phyloP scores from a whole-genome alignment of 2,329 filamentous ascomycete genomes.

The Colletotrichum echinochloae region DNA sequence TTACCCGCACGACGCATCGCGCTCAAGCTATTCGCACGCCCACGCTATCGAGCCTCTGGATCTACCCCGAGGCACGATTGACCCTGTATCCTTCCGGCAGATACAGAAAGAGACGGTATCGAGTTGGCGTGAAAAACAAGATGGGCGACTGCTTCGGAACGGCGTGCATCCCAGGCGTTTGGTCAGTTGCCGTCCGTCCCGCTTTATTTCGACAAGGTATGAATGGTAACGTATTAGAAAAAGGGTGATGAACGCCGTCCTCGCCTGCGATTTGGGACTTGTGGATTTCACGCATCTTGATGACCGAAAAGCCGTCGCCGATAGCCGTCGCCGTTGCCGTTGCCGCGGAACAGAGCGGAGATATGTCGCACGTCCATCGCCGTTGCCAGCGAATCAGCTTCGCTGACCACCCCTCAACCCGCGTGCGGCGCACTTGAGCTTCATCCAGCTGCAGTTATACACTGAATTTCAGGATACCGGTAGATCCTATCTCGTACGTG shows the following conservation, averaged over 20 bases:
- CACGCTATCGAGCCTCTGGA: conserved; percentile 3
- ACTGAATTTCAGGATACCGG: too few species aligned
- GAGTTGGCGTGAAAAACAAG: neutral
- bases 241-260: neutral
- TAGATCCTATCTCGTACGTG: too few species aligned
- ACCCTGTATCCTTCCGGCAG: conserved; percentile 5
- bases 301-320: neutral
- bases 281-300: neutral
- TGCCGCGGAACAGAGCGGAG: conserved; percentile 17
- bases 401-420: neutral
- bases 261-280: neutral
- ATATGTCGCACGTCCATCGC: neutral
- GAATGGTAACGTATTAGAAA: neutral
- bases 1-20: too few species aligned
- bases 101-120: neutral
- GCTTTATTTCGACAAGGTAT: neutral
- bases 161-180: neutral
- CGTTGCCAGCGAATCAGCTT: conserved; percentile 8
- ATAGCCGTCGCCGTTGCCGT: neutral
- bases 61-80: neutral
- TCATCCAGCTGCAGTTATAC: too few species aligned
- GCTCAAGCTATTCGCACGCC: too few species aligned
- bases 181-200: neutral
- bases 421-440: conserved; percentile 36
- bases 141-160: neutral